Conservation (phyloP, 352 stramenopile genomes). For the Phytophthora pistaciae region DNA sequence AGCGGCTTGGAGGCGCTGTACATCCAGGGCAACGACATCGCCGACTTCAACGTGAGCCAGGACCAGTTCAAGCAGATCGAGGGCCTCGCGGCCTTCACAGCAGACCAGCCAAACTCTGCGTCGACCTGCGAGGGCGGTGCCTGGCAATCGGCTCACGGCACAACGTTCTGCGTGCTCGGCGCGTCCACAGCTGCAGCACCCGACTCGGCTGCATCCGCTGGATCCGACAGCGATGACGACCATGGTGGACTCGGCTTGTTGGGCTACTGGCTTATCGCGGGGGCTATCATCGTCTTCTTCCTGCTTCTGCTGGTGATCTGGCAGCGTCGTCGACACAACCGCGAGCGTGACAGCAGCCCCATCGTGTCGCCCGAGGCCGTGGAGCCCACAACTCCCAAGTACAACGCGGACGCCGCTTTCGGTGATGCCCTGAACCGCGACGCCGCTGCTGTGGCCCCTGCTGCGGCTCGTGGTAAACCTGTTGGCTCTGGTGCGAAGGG, state of each 20-base stretch:
- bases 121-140: constrained; percentile 38
- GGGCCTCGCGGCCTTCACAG: constrained; percentile 37
- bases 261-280: constrained; percentile 44
- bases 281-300: constrained; percentile 42
- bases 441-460: neutral
- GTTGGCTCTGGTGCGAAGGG: neutral
- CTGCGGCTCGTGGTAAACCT: neutral
- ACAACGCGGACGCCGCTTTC: constrained; percentile 28
- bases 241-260: constrained; percentile 23
- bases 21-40: constrained; percentile 45
- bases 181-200: constrained; percentile 32
- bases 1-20: constrained; percentile 40
- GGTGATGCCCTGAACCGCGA: constrained; percentile 25
- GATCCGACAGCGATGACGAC: constrained; percentile 18
- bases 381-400: constrained; percentile 34
- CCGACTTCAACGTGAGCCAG: constrained; percentile 49
- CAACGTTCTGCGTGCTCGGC: constrained; percentile 48
- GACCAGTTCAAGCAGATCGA: constrained; percentile 39
- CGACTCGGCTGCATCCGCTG: constrained; percentile 28
- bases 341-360: constrained; percentile 28
- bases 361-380: constrained; percentile 32
- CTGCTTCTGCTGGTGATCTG: constrained; percentile 41
- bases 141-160: constrained; percentile 43
- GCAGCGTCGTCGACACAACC: constrained; percentile 38
- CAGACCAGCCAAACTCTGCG: constrained; percentile 27